Evolutionary conservation across 768 basidiomycete genomes (phyloP).

Genomic region (Kwoniella shandongensis): DNA sequence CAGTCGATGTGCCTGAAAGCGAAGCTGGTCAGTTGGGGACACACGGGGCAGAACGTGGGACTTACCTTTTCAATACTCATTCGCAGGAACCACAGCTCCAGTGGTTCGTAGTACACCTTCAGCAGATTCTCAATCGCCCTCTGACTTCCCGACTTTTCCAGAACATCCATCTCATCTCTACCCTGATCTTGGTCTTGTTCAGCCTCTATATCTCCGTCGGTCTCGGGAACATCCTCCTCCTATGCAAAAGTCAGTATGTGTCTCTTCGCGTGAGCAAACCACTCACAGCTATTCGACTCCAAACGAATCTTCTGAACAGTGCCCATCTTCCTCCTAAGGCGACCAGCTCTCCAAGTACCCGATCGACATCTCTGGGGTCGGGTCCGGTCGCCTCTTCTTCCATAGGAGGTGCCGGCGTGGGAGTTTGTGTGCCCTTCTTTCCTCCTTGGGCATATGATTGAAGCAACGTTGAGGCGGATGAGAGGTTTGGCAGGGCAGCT

Average conservation of each 20-base stretch:
- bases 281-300: slow-evolving; percentile 68
- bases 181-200: not conserved
- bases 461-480: slow-evolving; percentile 42
- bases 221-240: slow-evolving; percentile 17
- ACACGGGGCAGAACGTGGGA: not conserved
- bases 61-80: slow-evolving; percentile 82
- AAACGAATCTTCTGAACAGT: slow-evolving; percentile 81
- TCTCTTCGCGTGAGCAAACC: not conserved
- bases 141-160: slow-evolving; percentile 53
- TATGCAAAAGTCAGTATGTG: not conserved
- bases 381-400: slow-evolving; percentile 56
- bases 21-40: not conserved
- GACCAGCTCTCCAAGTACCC: slow-evolving; percentile 78
- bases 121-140: slow-evolving; percentile 67
- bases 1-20: slow-evolving; percentile 77
- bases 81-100: slow-evolving; percentile 89
- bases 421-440: slow-evolving; percentile 16
- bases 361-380: slow-evolving; percentile 90
- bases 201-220: slow-evolving; percentile 12
- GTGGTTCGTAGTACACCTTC: slow-evolving; percentile 73
- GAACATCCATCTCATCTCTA: slow-evolving; percentile 22
- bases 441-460: slow-evolving; percentile 49
- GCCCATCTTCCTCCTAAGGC: slow-evolving; percentile 91
- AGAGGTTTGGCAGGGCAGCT: slow-evolving; percentile 43
- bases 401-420: slow-evolving; percentile 14